Conservation (phyloP, 495 filamentous ascomycete genomes). For the Neurospora sp. region DNA sequence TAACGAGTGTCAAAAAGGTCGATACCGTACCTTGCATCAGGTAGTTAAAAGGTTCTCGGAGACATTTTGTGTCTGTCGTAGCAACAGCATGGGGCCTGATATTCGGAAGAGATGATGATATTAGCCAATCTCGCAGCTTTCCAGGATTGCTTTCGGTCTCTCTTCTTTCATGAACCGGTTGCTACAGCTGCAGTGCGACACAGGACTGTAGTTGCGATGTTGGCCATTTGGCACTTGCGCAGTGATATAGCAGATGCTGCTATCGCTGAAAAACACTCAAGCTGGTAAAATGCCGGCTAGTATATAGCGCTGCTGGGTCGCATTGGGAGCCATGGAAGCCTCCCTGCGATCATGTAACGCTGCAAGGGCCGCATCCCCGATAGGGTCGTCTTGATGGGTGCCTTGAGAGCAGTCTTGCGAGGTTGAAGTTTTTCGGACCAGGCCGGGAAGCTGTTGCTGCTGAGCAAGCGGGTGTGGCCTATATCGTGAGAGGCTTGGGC, state of each 20-base stretch:
- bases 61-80: neutral
- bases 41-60: neutral
- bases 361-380: constrained; percentile 9
- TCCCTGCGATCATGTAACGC: constrained; percentile 24
- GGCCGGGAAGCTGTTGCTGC: neutral
- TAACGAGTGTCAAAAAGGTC: neutral
- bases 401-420: constrained; percentile 6
- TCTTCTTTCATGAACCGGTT: constrained; percentile 16
- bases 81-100: neutral
- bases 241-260: constrained; percentile 9
- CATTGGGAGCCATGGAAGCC: constrained; percentile 12
- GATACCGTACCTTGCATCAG: neutral
- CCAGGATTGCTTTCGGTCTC: neutral
- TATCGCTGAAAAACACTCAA: constrained; percentile 19
- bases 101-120: neutral
- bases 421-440: neutral
- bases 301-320: constrained; percentile 5
- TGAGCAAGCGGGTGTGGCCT: neutral
- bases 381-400: neutral
- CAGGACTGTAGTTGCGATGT: constrained; percentile 15
- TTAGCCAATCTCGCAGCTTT: constrained; percentile 8
- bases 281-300: constrained; percentile 31
- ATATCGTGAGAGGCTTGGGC: neutral
- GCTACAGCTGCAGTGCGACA: constrained; percentile 17
- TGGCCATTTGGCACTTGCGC: constrained; percentile 17